A percentile compares a stretch with the other conserved stretches of the same genome.
Conservation (phyloP, 1,284 basidiomycete species). For the Pyrrhoderma lamaoense region DNA sequence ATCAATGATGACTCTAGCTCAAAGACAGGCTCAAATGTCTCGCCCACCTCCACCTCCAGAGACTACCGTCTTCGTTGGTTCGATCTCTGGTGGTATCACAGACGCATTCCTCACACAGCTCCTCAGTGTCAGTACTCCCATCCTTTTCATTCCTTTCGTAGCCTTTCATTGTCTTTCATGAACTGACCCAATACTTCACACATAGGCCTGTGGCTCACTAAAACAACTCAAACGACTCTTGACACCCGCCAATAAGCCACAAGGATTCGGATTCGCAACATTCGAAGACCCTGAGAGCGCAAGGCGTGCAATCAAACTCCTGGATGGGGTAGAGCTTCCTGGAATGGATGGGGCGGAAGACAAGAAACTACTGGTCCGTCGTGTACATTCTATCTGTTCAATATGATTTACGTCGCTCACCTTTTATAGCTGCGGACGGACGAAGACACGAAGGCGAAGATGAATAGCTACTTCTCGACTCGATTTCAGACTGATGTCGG, state of each 20-base stretch:
- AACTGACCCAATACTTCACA: too few species aligned
- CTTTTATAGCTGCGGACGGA: constrained; percentile 76
- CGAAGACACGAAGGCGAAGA: constrained; percentile 82
- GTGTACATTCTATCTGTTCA: constrained; percentile 19
- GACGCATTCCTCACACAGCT: constrained; percentile 74
- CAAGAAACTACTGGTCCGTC: constrained; percentile 79
- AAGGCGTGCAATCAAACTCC: constrained; percentile 68
- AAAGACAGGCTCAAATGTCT: constrained; percentile 46
- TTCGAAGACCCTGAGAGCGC: constrained; percentile 88
- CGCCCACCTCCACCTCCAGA: constrained; percentile 50
- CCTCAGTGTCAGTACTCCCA: constrained; percentile 54
- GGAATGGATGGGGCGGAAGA: constrained; percentile 77
- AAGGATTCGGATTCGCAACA: constrained; percentile 93
- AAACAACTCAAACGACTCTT: constrained; percentile 86
- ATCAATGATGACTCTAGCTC: constrained; percentile 77
- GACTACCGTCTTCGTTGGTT: constrained; percentile 83
- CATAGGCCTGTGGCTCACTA: constrained; percentile 84
- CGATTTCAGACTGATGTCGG: constrained; percentile 75
- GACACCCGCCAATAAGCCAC: constrained; percentile 84
- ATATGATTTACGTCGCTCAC: constrained; percentile 34
- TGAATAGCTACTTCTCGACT: constrained; percentile 78
- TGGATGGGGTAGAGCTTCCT: constrained; percentile 83
- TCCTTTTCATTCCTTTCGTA: neutral
- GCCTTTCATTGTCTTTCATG: constrained; percentile 4
- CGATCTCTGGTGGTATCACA: constrained; percentile 87